Conservation (phyloP, 495 filamentous ascomycete species). For the Trichoderma asperelloides region DNA sequence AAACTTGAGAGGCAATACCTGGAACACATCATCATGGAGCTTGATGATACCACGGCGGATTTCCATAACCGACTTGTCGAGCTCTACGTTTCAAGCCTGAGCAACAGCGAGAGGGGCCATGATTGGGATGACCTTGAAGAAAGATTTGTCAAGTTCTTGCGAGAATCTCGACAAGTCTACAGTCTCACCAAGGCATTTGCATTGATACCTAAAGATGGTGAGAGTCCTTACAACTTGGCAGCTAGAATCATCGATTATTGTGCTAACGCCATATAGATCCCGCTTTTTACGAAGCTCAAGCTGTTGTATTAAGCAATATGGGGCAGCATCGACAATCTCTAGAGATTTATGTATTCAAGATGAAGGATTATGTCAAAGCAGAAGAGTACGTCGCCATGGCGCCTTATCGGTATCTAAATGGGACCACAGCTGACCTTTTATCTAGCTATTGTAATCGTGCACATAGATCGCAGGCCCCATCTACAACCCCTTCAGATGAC, state of each 20-base stretch:
- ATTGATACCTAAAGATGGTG: constrained; percentile 70
- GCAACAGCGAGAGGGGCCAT: constrained; percentile 34
- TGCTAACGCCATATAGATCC: constrained; percentile 46
- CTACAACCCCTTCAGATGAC: constrained; percentile 31
- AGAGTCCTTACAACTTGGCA: constrained; percentile 17
- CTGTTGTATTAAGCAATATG: constrained; percentile 91
- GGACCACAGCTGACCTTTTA: not conserved
- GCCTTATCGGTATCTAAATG: not conserved
- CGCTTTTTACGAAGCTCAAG: constrained; percentile 80
- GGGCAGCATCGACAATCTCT: constrained; percentile 88
- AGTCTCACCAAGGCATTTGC: constrained; percentile 65
- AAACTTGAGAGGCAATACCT: constrained; percentile 73
- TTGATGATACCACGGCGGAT: constrained; percentile 74
- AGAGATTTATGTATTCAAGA: constrained; percentile 92
- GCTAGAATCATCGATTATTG: not conserved
- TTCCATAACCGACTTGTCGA: constrained; percentile 79
- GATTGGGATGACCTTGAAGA: constrained; percentile 49
- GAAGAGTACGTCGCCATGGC: constrained; percentile 60
- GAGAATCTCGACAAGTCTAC: constrained; percentile 62
- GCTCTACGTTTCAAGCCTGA: constrained; percentile 62
- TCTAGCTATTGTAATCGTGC: constrained; percentile 80
- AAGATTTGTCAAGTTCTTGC: constrained; percentile 65
- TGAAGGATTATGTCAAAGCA: constrained; percentile 77
- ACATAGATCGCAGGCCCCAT: constrained; percentile 50
- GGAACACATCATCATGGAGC: constrained; percentile 82